Conservation (phyloP, 2,329 filamentous ascomycete genomes). For the Pochonia chlamydosporia region DNA sequence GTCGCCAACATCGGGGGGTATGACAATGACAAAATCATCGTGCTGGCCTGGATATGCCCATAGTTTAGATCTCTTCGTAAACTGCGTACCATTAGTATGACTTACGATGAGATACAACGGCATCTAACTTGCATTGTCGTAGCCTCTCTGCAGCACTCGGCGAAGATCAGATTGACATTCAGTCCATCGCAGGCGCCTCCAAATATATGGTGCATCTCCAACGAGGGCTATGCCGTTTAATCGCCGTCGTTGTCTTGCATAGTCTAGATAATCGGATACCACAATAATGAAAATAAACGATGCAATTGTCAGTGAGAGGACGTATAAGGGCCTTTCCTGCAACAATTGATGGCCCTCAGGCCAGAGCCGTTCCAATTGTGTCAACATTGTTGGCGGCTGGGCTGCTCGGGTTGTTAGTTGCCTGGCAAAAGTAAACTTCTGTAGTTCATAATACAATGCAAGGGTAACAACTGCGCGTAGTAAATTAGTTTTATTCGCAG, state of each 20-base stretch:
- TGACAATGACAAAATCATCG: constrained; percentile 6
- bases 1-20: constrained; percentile 4
- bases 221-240: constrained; percentile 1
- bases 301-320: neutral
- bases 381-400: too few relatives aligned
- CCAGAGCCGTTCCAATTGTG: too few relatives aligned
- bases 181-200: constrained; percentile 7
- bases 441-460: too few relatives aligned
- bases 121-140: constrained; percentile 4
- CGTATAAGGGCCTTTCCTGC: neutral
- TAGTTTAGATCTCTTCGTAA: constrained; percentile 5
- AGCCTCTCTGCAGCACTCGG: constrained; percentile 2
- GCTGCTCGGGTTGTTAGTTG: too few relatives aligned
- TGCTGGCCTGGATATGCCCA: constrained; percentile 8
- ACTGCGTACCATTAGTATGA: neutral
- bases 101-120: too few relatives aligned
- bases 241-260: constrained; percentile 2
- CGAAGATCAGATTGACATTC: constrained; percentile 4
- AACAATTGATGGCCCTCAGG: neutral
- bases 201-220: constrained; percentile 7
- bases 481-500: too few relatives aligned
- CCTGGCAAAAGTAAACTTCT: too few relatives aligned
- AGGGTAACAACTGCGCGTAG: too few relatives aligned
- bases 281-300: neutral
- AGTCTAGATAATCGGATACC: constrained; percentile 2